Percentiles rank a stretch among this genome's conserved stretches.
Evolutionary conservation across 2,329 filamentous ascomycete species (phyloP).

Genomic region (Penicillium sp.): DNA sequence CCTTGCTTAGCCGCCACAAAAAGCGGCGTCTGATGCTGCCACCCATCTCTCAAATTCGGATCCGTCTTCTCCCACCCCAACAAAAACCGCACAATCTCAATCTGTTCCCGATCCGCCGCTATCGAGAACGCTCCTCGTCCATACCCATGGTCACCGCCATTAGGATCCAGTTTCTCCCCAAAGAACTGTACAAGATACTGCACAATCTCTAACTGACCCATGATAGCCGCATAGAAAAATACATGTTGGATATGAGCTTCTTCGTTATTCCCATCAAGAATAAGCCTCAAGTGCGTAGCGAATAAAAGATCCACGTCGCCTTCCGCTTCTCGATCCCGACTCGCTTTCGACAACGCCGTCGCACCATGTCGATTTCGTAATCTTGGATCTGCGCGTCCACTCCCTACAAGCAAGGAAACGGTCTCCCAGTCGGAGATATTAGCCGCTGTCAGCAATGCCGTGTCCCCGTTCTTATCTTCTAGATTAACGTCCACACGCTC

Average conservation of each 20-base stretch:
- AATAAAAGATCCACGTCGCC: constrained; percentile 13
- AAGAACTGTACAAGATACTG: constrained; percentile 19
- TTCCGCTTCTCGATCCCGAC: constrained; percentile 2
- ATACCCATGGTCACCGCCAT: constrained; percentile 13
- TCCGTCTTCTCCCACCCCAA: constrained; percentile 18
- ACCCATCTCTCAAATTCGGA: constrained; percentile 21
- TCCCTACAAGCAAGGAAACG: constrained; percentile 10
- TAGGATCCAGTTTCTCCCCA: constrained; percentile 19
- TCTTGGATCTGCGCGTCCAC: constrained; percentile 14
- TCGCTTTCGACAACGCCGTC: constrained; percentile 16
- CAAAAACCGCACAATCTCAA: constrained; percentile 16
- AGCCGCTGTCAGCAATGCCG: constrained; percentile 17
- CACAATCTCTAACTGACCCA: constrained; percentile 19
- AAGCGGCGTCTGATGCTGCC: constrained; percentile 20
- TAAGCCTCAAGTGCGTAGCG: constrained; percentile 17
- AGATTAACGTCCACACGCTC: constrained; percentile 20
- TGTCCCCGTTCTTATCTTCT: constrained; percentile 20
- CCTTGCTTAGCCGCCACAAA: constrained; percentile 17
- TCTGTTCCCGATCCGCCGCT: constrained; percentile 15
- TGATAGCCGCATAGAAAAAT: constrained; percentile 23
- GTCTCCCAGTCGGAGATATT: constrained; percentile 7
- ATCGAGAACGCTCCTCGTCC: constrained; percentile 21
- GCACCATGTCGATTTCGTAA: constrained; percentile 16
- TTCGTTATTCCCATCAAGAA: constrained; percentile 15
- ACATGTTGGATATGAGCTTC: constrained; percentile 21